Evolutionary conservation across 345 rosid genomes (phyloP), one percentile per base, ranked within the genome.

Genomic region (Conringia planisiliqua): DNA sequence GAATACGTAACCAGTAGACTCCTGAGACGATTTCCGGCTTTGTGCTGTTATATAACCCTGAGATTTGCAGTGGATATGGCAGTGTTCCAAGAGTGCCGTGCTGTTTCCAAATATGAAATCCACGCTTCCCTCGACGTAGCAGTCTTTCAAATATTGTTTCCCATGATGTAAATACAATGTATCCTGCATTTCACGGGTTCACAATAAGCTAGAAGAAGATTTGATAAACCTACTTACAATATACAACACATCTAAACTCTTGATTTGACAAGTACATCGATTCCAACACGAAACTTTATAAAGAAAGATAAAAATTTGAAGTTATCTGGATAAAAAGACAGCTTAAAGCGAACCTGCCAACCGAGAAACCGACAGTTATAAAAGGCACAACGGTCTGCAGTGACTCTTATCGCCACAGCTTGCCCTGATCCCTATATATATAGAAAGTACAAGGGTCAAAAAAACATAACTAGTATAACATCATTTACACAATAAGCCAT

Each of bases 41-140:
- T 95, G 99, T 43, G 99, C 98, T 50, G 98, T 92, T 60, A 95
- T 80, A 75, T 62, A 92, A 57, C 98, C 98, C 16, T 81, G 86
- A 14, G 97, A 79, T 80, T 92, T 95, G 91, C 98, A 95, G 78
- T 95, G 88, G 70, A 95, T 89, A 73, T 95, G 99, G 64, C 99
- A 92, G 58, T 95, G 92, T 88, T 96, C 99, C 80, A 96, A 80
- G 18, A 92, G 88, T 10, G 98, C 91, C 0, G 97, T 92, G 73
- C 96, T 96, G 66, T 96, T 96, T 71, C 98, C 99, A 50, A 96
- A 95, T 62, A 92, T 92, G 84, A 92, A 90, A 84, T 92, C 99
- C 50, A 90, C 94, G 1, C 94, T 87, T 72, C 99, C 99, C 61
- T 95, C 99, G 3, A 92, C 76, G 32, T 95, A 95, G 72, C 97